Evolutionary conservation across 2,329 filamentous ascomycete species (phyloP).

Genomic region (Thermothelomyces thermophilus): DNA sequence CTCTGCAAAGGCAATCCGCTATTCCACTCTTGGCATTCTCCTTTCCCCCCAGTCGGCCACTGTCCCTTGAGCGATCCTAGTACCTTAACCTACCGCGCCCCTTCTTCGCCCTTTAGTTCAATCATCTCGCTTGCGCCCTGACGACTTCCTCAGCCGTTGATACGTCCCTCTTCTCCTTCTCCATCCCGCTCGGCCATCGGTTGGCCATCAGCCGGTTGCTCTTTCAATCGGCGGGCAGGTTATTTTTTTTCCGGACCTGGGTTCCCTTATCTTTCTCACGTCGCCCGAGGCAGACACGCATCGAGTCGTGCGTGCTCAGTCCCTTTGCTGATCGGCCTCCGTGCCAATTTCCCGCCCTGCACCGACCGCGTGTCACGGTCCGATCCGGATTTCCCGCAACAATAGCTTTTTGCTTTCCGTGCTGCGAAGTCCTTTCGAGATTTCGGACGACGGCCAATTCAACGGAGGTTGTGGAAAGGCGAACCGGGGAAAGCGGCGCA

Average conservation of each 20-base stretch:
- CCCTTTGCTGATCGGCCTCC: slow-evolving; percentile 19
- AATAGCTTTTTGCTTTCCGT: slow-evolving; percentile 14
- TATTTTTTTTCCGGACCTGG: slow-evolving; percentile 18
- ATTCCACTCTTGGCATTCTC: slow-evolving; percentile 30
- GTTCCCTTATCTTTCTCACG: slow-evolving; percentile 16
- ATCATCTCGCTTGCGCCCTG: slow-evolving; percentile 48
- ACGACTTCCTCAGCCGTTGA: slow-evolving; percentile 41
- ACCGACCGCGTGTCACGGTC: slow-evolving; percentile 15
- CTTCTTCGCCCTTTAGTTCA: slow-evolving; percentile 40
- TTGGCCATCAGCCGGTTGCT: slow-evolving; percentile 17
- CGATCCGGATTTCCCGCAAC: slow-evolving; percentile 6
- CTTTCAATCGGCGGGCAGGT: slow-evolving; percentile 16
- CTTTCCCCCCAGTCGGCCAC: slow-evolving; percentile 19
- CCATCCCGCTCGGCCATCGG: slow-evolving; percentile 24
- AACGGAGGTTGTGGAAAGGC: slow-evolving; percentile 9
- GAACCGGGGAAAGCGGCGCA: slow-evolving; percentile 12
- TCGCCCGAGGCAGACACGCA: slow-evolving; percentile 17
- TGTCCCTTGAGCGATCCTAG: slow-evolving; percentile 28
- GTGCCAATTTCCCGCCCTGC: slow-evolving; percentile 23
- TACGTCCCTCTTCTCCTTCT: slow-evolving; percentile 31
- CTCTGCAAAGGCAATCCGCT: slow-evolving; percentile 37
- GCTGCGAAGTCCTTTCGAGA: slow-evolving; percentile 11
- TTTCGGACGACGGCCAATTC: slow-evolving; percentile 7
- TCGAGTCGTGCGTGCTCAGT: slow-evolving; percentile 20
- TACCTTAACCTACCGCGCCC: slow-evolving; percentile 29